Conservation (phyloP, 2,329 filamentous ascomycete genomes). For the Aureobasidium subglaciale region DNA sequence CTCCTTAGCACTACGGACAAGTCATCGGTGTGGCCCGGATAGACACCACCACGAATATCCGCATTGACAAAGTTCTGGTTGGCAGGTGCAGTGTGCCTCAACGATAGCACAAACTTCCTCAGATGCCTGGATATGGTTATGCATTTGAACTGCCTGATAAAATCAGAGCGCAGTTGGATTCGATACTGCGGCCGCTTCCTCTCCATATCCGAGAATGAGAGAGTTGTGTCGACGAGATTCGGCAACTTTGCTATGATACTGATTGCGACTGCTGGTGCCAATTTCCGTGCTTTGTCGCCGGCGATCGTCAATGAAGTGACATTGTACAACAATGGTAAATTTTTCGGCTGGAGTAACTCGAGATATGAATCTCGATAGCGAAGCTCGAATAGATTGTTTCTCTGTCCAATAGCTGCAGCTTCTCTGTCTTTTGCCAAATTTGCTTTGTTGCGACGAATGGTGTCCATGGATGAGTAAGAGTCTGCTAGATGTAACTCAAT, state of each 20-base stretch:
- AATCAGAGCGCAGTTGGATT: neutral
- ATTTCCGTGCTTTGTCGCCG: neutral
- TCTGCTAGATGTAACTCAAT: neutral
- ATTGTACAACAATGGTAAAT: neutral
- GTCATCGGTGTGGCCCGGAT: neutral
- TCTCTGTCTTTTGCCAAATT: neutral
- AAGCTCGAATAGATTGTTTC: conserved; percentile 4
- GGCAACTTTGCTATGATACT: neutral
- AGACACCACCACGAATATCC: neutral
- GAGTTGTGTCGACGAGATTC: neutral
- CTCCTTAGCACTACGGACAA: neutral
- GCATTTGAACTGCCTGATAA: neutral
- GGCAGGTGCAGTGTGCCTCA: neutral
- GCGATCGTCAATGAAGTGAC: neutral
- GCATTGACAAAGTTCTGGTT: neutral
- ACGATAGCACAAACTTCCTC: neutral
- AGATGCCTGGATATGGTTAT: neutral
- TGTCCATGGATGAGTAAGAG: neutral
- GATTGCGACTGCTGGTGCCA: neutral
- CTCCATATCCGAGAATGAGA: neutral
- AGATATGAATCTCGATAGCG: conserved; percentile 6
- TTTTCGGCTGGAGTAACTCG: neutral
- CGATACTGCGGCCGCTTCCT: neutral
- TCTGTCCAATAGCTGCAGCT: neutral
- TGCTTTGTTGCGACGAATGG: neutral